A percentile compares a stretch with the other conserved stretches of the same genome.
These are phyloP conservation scores for Syzygium aqueum DNA, from an alignment of 345 rosid species.

Conservation along the genomic window DNA sequence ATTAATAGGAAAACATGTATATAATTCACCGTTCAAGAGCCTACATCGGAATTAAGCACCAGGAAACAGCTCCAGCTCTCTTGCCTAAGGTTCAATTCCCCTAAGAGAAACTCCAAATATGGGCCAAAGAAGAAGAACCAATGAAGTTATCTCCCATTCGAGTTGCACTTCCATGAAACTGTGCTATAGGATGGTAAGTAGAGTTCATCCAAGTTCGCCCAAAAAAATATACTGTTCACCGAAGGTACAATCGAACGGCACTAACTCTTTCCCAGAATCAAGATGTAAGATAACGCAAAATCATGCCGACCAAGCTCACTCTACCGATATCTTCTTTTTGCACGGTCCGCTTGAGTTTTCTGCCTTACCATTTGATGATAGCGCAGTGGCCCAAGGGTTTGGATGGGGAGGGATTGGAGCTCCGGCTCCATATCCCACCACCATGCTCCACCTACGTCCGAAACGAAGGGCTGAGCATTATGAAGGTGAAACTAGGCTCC, in stretches of 20 bases:
- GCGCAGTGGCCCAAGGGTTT: not conserved
- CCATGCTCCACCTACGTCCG: not conserved
- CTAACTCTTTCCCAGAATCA: not conserved
- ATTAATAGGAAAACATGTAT: not conserved
- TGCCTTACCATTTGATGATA: not conserved
- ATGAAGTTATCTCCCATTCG: not conserved
- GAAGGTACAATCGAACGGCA: not conserved
- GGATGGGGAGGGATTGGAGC: not conserved
- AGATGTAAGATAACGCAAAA: not conserved
- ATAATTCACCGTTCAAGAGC: not conserved
- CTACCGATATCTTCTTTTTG: not conserved
- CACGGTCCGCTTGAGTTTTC: not conserved
- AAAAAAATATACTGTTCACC: not conserved
- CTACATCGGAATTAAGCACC: not conserved
- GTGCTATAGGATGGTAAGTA: not conserved
- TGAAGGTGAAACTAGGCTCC: slow-evolving; percentile 35
- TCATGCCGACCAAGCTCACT: not conserved
- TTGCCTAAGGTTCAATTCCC: not conserved
- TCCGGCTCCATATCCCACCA: not conserved
- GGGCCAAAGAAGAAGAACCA: not conserved
- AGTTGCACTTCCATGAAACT: not conserved
- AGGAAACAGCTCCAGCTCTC: not conserved
- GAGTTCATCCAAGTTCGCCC: not conserved
- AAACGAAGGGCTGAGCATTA: not conserved
- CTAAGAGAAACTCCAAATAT: not conserved